Evolutionary conservation across 306 rosid genomes (phyloP), one percentile per base, ranked within the genome.

Genomic region (Pueraria montana): DNA sequence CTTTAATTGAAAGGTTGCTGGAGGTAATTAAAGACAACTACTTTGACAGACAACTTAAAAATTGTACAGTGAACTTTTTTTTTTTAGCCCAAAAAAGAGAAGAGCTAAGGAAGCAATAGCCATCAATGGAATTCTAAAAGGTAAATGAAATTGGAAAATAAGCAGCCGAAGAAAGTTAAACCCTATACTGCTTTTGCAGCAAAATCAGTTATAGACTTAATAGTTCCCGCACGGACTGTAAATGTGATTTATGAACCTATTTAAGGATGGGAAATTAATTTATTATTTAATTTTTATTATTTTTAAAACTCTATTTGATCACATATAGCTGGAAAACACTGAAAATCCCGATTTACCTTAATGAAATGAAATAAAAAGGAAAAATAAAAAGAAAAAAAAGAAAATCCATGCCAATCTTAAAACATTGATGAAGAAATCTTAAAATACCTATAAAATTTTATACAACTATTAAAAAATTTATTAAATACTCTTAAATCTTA

Each of bases 91-190:
- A n/a, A n/a, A n/a, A n/a, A n/a, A n/a, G n/a, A n/a, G n/a, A n/a
- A n/a, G n/a, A n/a, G n/a, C n/a, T n/a, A n/a, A n/a, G n/a, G n/a
- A n/a, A n/a, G n/a, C n/a, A n/a, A n/a, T n/a, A n/a, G n/a, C n/a
- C n/a, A n/a, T 24, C 56, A 17, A 14, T 71, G 72, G 63, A 80
- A 79, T 18, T 30, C 64, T 2, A 20, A 20, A 34, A 59, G 70
- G 23, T 38, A 11, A 40, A 80, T 32, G 64, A 72, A 45, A 46
- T 3, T 73, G 21, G 21, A 58, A 80, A 78, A 62, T 38, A 17
- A 61, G 16, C 36, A 64, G 1, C 34, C 13, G 23, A 61, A 42
- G 14, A 26, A 62, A 61, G 16, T 8, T 30, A 18, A 20, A 32
- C 4, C 34, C 6, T 17, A 18, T 61, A 20, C 62, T 67, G 27